A percentile compares a stretch with the other conserved stretches of the same genome.
phyloP scores from a whole-genome alignment of 352 stramenopile species.

The Phytophthora citrophthora region DNA sequence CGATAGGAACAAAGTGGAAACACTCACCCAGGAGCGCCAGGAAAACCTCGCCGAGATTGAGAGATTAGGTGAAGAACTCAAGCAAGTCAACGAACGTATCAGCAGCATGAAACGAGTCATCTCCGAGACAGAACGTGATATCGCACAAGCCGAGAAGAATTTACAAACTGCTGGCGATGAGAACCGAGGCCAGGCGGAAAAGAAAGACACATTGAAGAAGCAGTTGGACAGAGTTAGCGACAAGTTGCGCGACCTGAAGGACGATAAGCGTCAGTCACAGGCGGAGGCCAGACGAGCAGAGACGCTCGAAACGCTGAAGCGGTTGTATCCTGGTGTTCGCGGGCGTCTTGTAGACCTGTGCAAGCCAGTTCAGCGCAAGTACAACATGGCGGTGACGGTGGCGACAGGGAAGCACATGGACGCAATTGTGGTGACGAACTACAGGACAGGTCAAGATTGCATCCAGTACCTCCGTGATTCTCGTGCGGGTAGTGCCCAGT shows the following conservation, averaged over 20 bases:
- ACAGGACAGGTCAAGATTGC: slow-evolving; percentile 85
- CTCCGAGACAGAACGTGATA: slow-evolving; percentile 58
- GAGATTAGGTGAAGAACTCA: slow-evolving; percentile 66
- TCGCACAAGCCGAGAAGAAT: slow-evolving; percentile 55
- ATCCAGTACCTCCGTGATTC: slow-evolving; percentile 96
- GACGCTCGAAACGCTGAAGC: slow-evolving; percentile 82
- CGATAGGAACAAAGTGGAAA: slow-evolving; percentile 79
- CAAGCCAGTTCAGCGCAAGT: slow-evolving; percentile 96
- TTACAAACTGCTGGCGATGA: slow-evolving; percentile 67
- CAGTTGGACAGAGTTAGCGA: slow-evolving; percentile 76
- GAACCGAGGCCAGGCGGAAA: slow-evolving; percentile 60
- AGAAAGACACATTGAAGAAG: slow-evolving; percentile 72
- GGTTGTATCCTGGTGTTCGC: slow-evolving; percentile 92
- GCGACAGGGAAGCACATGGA: slow-evolving; percentile 99
- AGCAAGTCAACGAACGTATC: slow-evolving; percentile 68
- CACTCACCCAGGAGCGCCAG: slow-evolving; percentile 67
- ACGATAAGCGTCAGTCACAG: slow-evolving; percentile 93
- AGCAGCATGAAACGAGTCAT: slow-evolving; percentile 79
- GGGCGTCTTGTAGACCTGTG: slow-evolving; percentile 97
- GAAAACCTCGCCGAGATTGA: slow-evolving; percentile 78
- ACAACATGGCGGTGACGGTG: slow-evolving; percentile 97
- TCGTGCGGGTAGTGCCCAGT: slow-evolving; percentile 93
- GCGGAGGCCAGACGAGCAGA: slow-evolving; percentile 87
- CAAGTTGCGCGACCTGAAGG: slow-evolving; percentile 92
- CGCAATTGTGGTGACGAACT: slow-evolving; percentile 81